Evolutionary conservation across 495 filamentous ascomycete species (phyloP).

Genomic region (Xylaria palmicola): DNA sequence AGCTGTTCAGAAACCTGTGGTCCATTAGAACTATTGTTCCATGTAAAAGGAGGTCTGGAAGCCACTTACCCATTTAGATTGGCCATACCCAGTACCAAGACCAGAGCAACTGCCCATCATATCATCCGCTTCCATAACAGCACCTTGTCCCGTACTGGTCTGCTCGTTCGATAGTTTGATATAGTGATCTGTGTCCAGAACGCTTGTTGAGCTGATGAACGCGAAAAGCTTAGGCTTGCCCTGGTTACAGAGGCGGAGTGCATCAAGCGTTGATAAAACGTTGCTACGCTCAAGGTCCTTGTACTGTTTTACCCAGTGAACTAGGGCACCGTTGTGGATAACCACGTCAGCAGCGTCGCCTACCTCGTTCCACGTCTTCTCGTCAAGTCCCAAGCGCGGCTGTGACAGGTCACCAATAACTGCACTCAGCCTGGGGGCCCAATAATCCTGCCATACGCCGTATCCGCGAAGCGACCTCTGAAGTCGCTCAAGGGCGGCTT

Average conservation of each 20-base stretch:
- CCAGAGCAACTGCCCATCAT: slow-evolving; percentile 47
- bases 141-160: slow-evolving; percentile 42
- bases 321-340: slow-evolving; percentile 86
- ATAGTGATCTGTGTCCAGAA: slow-evolving; percentile 79
- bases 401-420: slow-evolving; percentile 73
- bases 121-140: slow-evolving; percentile 48
- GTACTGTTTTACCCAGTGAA: slow-evolving; percentile 80
- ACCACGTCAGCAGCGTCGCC: slow-evolving; percentile 68
- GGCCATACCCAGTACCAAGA: slow-evolving; percentile 78
- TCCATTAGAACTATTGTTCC: slow-evolving; percentile 63
- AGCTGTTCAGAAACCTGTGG: slow-evolving; percentile 79
- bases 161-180: slow-evolving; percentile 67
- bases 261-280: slow-evolving; percentile 66
- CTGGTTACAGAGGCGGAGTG: slow-evolving; percentile 60
- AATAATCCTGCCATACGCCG: slow-evolving; percentile 72
- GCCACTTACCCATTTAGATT: slow-evolving; percentile 65
- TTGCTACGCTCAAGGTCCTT: slow-evolving; percentile 62
- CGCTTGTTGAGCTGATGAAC: slow-evolving; percentile 85
- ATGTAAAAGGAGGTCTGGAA: slow-evolving; percentile 46
- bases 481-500: slow-evolving; percentile 51
- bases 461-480: slow-evolving; percentile 63
- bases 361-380: slow-evolving; percentile 61
- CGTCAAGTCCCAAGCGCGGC: slow-evolving; percentile 67
- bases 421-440: slow-evolving; percentile 51
- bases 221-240: slow-evolving; percentile 78